phyloP scores from a whole-genome alignment of 2,329 filamentous ascomycete genomes.

The Fusarium hostae region DNA sequence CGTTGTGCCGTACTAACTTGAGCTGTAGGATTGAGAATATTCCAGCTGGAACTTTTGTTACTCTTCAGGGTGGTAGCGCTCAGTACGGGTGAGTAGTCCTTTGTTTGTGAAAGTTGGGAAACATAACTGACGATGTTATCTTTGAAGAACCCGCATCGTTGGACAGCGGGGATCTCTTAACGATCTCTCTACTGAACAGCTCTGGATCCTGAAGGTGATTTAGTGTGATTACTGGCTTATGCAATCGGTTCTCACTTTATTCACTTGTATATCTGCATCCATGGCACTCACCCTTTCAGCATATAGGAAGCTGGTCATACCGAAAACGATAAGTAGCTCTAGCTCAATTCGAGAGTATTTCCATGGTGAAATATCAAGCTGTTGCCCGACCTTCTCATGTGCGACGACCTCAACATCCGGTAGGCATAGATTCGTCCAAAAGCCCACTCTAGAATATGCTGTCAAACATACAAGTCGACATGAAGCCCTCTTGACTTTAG shows the following conservation, averaged over 20 bases:
- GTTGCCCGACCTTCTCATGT: too few relatives aligned
- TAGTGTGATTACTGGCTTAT: too few relatives aligned
- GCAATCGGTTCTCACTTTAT: too few relatives aligned
- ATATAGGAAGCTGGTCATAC: too few relatives aligned
- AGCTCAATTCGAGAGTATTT: too few relatives aligned
- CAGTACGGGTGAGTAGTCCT: background rate
- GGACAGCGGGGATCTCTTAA: background rate
- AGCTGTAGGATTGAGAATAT: background rate
- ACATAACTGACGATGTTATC: fast-evolving
- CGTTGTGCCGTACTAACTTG: fast-evolving
- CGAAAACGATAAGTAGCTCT: too few relatives aligned
- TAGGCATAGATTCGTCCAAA: too few relatives aligned
- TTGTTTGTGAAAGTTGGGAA: fast-evolving
- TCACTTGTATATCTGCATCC: too few relatives aligned
- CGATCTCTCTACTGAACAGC: background rate
- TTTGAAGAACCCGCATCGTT: background rate
- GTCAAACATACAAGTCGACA: background rate
- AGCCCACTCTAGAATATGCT: too few relatives aligned
- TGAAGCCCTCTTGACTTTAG: background rate
- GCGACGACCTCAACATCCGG: too few relatives aligned
- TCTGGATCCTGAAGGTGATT: background rate
- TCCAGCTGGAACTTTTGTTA: background rate
- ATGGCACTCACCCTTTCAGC: too few relatives aligned
- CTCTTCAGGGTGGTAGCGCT: background rate
- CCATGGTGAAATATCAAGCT: too few relatives aligned